Conservation (phyloP, 352 stramenopile genomes). For the Phytopythium montanum region DNA sequence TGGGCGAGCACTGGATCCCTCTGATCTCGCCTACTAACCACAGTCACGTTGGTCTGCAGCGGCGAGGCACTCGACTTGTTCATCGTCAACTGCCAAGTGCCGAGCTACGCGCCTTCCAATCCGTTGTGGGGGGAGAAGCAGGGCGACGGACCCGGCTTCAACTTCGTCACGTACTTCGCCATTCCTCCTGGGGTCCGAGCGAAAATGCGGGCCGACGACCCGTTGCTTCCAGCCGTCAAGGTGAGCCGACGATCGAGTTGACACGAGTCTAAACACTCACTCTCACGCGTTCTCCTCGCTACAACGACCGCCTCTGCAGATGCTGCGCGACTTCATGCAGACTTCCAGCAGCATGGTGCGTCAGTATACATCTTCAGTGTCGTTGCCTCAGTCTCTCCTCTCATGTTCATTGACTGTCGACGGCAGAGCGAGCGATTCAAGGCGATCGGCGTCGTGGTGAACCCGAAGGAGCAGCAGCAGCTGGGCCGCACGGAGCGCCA, state of each 20-base stretch:
- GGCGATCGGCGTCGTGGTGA: constrained; percentile 77
- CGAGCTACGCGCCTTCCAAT: constrained; percentile 81
- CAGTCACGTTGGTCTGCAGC: neutral
- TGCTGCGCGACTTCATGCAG: constrained; percentile 40
- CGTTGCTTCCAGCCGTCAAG: constrained; percentile 44
- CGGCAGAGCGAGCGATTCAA: constrained; percentile 75
- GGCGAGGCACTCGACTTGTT: constrained; percentile 54
- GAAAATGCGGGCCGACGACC: constrained; percentile 40
- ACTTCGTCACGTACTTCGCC: constrained; percentile 79
- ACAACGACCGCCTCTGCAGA: constrained; percentile 8
- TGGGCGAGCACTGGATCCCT: neutral
- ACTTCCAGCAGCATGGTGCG: constrained; percentile 28
- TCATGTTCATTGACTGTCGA: constrained; percentile 1
- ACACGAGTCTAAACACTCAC: neutral
- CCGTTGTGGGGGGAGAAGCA: constrained; percentile 79
- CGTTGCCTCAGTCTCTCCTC: neutral
- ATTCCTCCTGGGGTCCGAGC: constrained; percentile 53
- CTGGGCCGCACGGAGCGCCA: constrained; percentile 70
- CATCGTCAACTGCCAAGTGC: constrained; percentile 83
- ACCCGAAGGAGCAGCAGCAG: constrained; percentile 65
- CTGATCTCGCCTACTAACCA: neutral
- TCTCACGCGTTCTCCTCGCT: neutral
- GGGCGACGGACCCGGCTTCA: constrained; percentile 68
- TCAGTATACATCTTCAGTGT: neutral
- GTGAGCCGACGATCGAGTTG: constrained; percentile 12